phyloP scores from a whole-genome alignment of 129 eudicot species.

The Centrapalus pauciflorus region DNA sequence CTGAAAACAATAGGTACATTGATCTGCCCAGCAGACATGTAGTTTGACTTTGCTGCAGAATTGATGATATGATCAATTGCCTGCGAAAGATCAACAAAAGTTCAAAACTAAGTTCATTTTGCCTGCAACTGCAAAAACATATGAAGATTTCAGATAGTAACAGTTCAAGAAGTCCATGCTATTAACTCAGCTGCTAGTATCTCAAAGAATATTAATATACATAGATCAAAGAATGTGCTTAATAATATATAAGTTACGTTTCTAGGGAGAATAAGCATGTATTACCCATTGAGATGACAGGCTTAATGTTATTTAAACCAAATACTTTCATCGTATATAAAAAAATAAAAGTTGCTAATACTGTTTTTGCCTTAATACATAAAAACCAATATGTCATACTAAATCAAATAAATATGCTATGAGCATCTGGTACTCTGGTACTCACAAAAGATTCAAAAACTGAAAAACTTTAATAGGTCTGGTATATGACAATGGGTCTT shows the following conservation, averaged over 20 bases:
- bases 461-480: not conserved
- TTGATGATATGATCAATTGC: slow-evolving; percentile 98
- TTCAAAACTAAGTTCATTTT: not conserved
- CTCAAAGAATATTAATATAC: not conserved
- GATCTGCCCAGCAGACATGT: slow-evolving; percentile 97
- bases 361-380: not conserved
- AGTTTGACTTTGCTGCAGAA: slow-evolving; percentile 98
- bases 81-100: slow-evolving; percentile 35
- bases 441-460: not conserved
- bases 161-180: not conserved
- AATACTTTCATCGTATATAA: not conserved
- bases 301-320: too few species aligned
- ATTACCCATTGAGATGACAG: too few species aligned
- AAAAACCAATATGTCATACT: not conserved
- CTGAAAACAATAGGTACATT: slow-evolving; percentile 94
- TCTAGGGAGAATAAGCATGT: not conserved
- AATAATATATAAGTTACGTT: not conserved
- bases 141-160: not conserved
- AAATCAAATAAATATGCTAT: not conserved
- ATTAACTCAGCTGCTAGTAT: not conserved
- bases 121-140: not conserved
- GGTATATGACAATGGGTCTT: not conserved
- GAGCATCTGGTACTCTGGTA: not conserved
- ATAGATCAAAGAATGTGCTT: not conserved
- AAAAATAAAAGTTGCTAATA: too few species aligned